Percentiles rank a stretch among this genome's conserved stretches.
These are phyloP conservation scores for Trichoderma endophyticum DNA, from an alignment of 2,329 filamentous ascomycete species.

Conservation along the genomic window DNA sequence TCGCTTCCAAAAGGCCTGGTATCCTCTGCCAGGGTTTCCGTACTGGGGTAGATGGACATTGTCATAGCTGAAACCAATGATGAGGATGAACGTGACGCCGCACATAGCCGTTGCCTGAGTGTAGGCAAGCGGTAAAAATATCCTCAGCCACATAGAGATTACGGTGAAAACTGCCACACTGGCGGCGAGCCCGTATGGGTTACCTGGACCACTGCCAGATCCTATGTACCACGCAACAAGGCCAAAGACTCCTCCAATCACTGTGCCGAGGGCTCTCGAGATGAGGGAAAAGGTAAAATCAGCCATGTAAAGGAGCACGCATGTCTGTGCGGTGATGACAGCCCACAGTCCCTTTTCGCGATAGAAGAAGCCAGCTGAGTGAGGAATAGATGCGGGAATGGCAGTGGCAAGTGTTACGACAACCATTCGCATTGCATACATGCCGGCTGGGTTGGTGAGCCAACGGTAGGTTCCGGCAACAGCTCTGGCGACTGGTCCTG, in stretches of 20 bases:
- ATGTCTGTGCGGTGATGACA: conserved; percentile 49
- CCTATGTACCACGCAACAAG: conserved; percentile 51
- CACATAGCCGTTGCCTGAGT: conserved; percentile 32
- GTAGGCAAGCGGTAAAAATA: conserved; percentile 32
- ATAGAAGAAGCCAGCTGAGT: conserved; percentile 48
- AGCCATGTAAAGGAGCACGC: conserved; percentile 47
- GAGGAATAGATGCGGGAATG: conserved; percentile 42
- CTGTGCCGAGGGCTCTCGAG: conserved; percentile 40
- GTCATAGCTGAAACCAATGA: conserved; percentile 48
- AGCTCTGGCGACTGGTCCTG: conserved; percentile 23
- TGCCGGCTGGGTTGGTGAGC: conserved; percentile 41
- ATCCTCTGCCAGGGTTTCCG: conserved; percentile 46
- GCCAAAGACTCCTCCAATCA: conserved; percentile 46
- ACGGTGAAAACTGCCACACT: conserved; percentile 39
- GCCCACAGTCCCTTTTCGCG: conserved; percentile 52
- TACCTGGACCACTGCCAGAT: conserved; percentile 45
- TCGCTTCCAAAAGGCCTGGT: conserved; percentile 48
- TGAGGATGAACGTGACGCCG: conserved; percentile 39
- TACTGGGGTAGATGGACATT: conserved; percentile 41
- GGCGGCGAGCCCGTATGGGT: conserved; percentile 48
- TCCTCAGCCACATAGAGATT: conserved; percentile 35
- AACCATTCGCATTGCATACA: conserved; percentile 48
- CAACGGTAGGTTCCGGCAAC: conserved; percentile 37
- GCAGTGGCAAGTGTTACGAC: conserved; percentile 43
- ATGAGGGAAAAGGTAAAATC: conserved; percentile 49